These are phyloP conservation scores for Breviolum minutum DNA, from an alignment of 73 alveolate genomes.

Conservation along the genomic window DNA sequence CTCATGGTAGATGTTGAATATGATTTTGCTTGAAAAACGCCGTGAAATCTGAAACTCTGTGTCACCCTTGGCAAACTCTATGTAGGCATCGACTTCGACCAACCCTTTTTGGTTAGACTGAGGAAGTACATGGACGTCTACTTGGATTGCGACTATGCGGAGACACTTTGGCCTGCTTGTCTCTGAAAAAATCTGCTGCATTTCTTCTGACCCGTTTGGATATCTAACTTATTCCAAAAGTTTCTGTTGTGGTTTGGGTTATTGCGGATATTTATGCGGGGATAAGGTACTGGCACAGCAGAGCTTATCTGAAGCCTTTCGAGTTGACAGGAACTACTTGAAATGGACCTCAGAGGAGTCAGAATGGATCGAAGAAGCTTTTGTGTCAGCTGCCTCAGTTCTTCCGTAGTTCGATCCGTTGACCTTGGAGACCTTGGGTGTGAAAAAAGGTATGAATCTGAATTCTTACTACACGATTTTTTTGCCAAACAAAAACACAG, in stretches of 20 bases:
- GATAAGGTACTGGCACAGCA: neutral
- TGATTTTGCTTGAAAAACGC: neutral
- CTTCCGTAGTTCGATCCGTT: too few relatives aligned
- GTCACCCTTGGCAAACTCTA: too few relatives aligned
- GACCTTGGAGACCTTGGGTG: too few relatives aligned
- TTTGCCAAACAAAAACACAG: too few relatives aligned
- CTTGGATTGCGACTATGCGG: slow-evolving; percentile 77
- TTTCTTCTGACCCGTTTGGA: too few relatives aligned
- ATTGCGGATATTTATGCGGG: neutral
- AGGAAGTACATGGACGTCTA: slow-evolving; percentile 60
- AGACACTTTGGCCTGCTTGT: slow-evolving; percentile 11
- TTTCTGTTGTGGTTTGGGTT: neutral
- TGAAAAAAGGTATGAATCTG: too few relatives aligned
- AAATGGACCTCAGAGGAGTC: slow-evolving; percentile 62
- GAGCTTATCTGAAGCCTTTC: neutral
- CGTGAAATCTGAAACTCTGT: too few relatives aligned
- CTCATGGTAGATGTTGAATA: too few relatives aligned
- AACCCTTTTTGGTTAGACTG: neutral
- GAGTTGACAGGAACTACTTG: slow-evolving; percentile 53
- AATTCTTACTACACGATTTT: too few relatives aligned
- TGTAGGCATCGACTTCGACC: too few relatives aligned
- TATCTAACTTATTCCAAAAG: neutral
- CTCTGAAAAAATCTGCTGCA: neutral
- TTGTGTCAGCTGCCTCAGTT: neutral
- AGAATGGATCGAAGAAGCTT: slow-evolving; percentile 70